Base-by-base conservation (phyloP, 192 early-diverging fungal species). In the Coemansia furcata region DNA sequence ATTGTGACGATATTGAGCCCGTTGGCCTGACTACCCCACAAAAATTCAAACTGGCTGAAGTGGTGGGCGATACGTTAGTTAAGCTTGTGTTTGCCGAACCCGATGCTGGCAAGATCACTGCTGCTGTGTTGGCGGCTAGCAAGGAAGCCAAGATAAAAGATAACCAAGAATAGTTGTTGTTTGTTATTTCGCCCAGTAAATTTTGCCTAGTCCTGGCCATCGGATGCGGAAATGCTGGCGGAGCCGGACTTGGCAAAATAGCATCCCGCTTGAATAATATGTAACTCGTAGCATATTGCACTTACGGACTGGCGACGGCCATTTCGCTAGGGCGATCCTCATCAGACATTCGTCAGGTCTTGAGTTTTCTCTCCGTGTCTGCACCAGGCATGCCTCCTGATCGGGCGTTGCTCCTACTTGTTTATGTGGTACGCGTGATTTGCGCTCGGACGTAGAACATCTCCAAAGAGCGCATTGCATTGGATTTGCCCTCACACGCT, bases 1-100 rank as follows among this genome's bases (percentile, higher is more conserved):
- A 69, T 35, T 63, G 58, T 6, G 52, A 44, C 7, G 68, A 59
- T 2, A 35, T 73, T 39, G 61, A 60, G 39, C 46, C 66, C 6
- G 58, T 66, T 0, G 64, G 37, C 32, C 46, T 74, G 29, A 71
- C 62, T 14, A 66, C 50, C 55, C 44, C 68, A 32, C 74, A 77
- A 40, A 73, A 47, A 32, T n/a, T 26, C 50, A 68, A 23, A 40
- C 66, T 82, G n/a, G 68, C 74, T 0, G 65, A 73, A 11, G 68
- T 74, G 19, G 74, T 82, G 1, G 80, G 80, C 5, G 68, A 68
- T 4, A 66, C 80, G 17, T 46, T 82, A 42, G 72, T 75, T 2
- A 72, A 66, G n/a, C 23, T 69, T 43, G 80, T 82, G 38, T 72
- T 77, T 66, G 66, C 68, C 0, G 80, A 77, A 0, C 29, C 63